These are phyloP conservation scores for Calocybe indica DNA, from an alignment of 768 basidiomycete species.

Conservation along the genomic window DNA sequence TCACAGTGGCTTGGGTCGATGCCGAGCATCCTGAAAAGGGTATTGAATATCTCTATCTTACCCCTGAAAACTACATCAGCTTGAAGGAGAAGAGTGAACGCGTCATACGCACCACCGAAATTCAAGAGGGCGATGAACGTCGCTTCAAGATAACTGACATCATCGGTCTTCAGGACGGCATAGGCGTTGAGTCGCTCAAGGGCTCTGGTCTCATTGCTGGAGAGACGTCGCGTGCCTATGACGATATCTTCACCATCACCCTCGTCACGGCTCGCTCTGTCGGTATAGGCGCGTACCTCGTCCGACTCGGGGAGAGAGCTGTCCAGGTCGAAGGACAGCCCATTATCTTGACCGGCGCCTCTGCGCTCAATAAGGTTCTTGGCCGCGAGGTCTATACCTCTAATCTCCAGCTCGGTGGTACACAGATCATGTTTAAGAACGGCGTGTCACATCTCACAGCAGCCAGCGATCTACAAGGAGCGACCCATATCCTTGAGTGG, in stretches of 20 bases:
- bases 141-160: constrained; percentile 95
- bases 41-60: constrained; percentile 92
- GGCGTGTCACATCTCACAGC: constrained; percentile 97
- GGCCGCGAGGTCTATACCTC: constrained; percentile 99
- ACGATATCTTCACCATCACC: constrained; percentile 99
- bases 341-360: constrained; percentile 96
- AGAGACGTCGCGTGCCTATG: constrained; percentile 96
- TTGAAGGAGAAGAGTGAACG: constrained; percentile 80
- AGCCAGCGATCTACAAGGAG: constrained; percentile 92
- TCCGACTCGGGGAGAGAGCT: constrained; percentile 94
- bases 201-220: constrained; percentile 98
- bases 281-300: constrained; percentile 98
- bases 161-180: constrained; percentile 94
- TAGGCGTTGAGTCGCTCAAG: constrained; percentile 93
- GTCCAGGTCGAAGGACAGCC: constrained; percentile 99
- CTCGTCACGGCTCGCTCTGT: constrained; percentile 98
- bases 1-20: constrained; percentile 91
- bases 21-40: constrained; percentile 85
- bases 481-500: constrained; percentile 92
- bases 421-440: constrained; percentile 99
- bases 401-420: constrained; percentile 96
- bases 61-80: constrained; percentile 84
- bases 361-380: constrained; percentile 96
- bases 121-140: constrained; percentile 80
- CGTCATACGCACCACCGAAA: constrained; percentile 75